Evolutionary conservation across 139 green algal species (phyloP).

Genomic region (Pseudopediastrum boryanum): DNA sequence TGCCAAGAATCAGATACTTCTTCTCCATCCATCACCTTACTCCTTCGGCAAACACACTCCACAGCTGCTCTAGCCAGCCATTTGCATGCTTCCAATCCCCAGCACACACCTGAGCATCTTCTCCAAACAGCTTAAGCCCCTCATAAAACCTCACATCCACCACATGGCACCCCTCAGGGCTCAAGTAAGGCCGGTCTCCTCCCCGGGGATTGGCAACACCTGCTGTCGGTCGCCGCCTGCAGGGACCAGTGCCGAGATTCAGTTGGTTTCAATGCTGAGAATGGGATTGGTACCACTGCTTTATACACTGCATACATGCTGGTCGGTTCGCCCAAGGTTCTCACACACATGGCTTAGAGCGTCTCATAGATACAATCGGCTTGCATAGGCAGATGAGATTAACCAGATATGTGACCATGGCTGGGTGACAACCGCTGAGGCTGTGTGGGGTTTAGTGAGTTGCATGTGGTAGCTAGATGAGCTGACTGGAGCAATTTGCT

Average conservation of each 20-base stretch:
- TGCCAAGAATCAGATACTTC: not conserved
- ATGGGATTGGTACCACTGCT: not conserved
- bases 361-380: not conserved
- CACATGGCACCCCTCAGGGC: constrained; percentile 68
- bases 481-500: too few relatives aligned
- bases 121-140: constrained; percentile 70
- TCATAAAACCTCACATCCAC: constrained; percentile 59
- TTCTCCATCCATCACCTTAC: not conserved
- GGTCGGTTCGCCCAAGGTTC: too few relatives aligned
- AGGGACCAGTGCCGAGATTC: not conserved
- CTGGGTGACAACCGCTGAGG: not conserved
- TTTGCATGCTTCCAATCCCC: not conserved
- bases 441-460: too few relatives aligned
- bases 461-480: too few relatives aligned
- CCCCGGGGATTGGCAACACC: constrained; percentile 51
- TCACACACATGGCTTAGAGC: not conserved
- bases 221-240: constrained; percentile 45
- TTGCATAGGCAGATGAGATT: not conserved
- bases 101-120: constrained; percentile 40
- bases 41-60: not conserved
- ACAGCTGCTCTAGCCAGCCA: not conserved
- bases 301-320: not conserved
- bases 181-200: constrained; percentile 77
- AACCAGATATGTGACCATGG: not conserved
- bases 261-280: not conserved